phyloP scores from a whole-genome alignment of 2,329 filamentous ascomycete species.

The Cordyceps farinosa region DNA sequence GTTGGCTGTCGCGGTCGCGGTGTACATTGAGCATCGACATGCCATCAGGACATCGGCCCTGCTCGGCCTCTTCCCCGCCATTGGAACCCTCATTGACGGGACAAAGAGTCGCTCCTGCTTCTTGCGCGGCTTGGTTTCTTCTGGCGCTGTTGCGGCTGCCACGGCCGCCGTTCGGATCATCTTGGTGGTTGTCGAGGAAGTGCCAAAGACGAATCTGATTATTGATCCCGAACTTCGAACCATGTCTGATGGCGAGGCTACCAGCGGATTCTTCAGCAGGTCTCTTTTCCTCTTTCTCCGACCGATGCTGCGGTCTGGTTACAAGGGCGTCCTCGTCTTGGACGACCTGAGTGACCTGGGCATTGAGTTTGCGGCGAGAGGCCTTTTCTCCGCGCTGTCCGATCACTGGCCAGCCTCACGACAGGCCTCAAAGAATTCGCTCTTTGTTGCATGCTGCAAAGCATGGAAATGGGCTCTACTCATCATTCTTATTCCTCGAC shows the following conservation, averaged over 20 bases:
- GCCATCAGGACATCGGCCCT: neutral
- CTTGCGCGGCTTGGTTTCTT: neutral
- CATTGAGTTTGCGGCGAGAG: neutral
- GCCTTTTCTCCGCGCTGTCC: neutral
- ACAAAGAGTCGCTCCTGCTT: constrained; percentile 1
- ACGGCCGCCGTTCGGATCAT: neutral
- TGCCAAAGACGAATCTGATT: neutral
- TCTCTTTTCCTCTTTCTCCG: neutral
- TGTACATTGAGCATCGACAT: neutral
- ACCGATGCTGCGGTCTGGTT: neutral
- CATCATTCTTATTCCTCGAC: neutral
- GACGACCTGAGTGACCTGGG: neutral
- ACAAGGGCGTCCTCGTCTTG: neutral
- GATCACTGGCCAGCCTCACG: neutral
- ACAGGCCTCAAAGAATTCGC: neutral
- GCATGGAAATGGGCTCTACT: constrained; percentile 20
- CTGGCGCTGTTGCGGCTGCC: neutral
- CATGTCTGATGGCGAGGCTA: neutral
- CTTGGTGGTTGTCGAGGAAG: neutral
- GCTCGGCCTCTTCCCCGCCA: neutral
- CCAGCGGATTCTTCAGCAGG: neutral
- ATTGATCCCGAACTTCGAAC: neutral
- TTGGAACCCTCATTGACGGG: neutral
- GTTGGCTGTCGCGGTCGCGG: neutral
- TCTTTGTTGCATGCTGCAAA: constrained; percentile 22